These are phyloP conservation scores for Exophiala aquamarina DNA, from an alignment of 2,329 filamentous ascomycete genomes.

Conservation along the genomic window DNA sequence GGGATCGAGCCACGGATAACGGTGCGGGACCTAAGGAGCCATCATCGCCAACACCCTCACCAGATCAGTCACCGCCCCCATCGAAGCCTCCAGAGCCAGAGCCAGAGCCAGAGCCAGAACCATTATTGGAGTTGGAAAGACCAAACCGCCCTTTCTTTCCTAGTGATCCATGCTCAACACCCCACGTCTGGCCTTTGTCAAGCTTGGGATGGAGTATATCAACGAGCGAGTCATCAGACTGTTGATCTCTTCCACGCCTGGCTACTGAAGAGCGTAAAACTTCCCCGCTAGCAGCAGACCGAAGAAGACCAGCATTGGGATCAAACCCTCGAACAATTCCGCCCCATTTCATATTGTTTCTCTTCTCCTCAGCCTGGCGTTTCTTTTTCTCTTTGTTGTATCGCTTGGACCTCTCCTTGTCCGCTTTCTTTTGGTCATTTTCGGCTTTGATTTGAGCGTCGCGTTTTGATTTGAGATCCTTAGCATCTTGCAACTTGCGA, in stretches of 20 bases:
- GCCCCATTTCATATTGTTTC: conserved; percentile 31
- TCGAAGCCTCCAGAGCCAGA: too few species aligned
- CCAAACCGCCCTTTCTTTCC: background rate
- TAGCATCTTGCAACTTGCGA: conserved; percentile 1
- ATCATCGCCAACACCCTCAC: too few species aligned
- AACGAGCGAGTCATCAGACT: background rate
- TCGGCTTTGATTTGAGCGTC: conserved; percentile 1
- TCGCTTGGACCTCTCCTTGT: conserved; percentile 6
- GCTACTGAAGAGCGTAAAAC: background rate
- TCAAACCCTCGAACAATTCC: conserved; percentile 23
- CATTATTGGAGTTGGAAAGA: too few species aligned
- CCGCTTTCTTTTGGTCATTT: conserved; percentile 8
- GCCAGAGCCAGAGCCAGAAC: too few species aligned
- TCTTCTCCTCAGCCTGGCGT: conserved; percentile 43
- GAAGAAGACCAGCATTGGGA: conserved; percentile 22
- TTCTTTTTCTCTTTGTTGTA: conserved; percentile 28
- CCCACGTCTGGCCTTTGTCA: conserved; percentile 13
- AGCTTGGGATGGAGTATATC: background rate
- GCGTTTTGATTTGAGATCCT: conserved; percentile 6
- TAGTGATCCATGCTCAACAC: conserved; percentile 11
- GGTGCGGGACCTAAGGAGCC: too few species aligned
- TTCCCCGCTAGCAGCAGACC: conserved; percentile 4
- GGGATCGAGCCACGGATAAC: too few species aligned
- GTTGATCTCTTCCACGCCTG: background rate
- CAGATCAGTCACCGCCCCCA: too few species aligned